Conservation (phyloP, 352 stramenopile species). For the Pythium periplocum region DNA sequence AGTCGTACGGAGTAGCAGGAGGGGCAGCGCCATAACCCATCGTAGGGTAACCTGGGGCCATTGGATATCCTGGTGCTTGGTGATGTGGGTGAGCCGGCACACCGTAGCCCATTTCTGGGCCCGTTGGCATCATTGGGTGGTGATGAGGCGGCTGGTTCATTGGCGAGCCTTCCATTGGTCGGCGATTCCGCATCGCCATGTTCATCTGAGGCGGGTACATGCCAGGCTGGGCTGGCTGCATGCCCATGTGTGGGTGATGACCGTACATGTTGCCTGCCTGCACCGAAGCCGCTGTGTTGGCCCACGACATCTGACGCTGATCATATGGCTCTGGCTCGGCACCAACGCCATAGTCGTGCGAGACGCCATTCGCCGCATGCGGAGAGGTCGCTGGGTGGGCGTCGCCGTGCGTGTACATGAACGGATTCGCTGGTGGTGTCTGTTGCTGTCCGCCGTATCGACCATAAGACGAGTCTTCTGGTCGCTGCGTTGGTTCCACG, state of each 20-base stretch:
- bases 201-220: conserved; percentile 37
- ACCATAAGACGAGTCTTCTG: not conserved
- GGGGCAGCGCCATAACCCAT: conserved; percentile 13
- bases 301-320: conserved; percentile 4
- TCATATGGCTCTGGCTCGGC: not conserved
- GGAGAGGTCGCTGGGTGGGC: not conserved
- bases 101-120: conserved; percentile 18
- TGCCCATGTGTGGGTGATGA: conserved; percentile 8
- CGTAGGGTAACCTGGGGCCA: conserved; percentile 11
- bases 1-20: conserved; percentile 13
- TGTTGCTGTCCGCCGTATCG: not conserved
- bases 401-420: conserved; percentile 9
- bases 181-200: conserved; percentile 49
- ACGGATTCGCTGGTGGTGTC: conserved; percentile 7
- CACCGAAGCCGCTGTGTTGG: conserved; percentile 1
- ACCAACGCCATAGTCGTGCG: conserved; percentile 1
- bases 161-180: too few species aligned
- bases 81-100: not conserved
- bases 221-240: conserved; percentile 7
- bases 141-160: conserved; percentile 9
- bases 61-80: conserved; percentile 4
- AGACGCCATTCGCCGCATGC: not conserved
- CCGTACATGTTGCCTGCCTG: conserved; percentile 4
- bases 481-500: not conserved
- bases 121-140: conserved; percentile 13